Evolutionary conservation across 495 filamentous ascomycete species (phyloP).

Genomic region (Cryomyces antarcticus): DNA sequence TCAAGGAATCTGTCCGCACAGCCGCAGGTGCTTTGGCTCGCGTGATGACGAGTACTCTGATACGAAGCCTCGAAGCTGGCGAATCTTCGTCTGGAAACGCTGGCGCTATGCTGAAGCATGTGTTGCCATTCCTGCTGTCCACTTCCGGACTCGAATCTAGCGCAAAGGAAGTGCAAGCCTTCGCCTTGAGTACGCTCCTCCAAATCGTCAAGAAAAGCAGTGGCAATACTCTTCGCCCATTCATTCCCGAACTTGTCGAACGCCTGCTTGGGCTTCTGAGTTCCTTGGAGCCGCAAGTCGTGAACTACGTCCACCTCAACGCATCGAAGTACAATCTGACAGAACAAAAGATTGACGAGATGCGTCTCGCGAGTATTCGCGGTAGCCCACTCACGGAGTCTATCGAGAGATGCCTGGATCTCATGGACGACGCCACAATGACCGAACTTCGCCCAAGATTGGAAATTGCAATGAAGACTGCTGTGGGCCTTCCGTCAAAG

Average conservation of each 20-base stretch:
- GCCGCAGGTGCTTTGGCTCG: constrained; percentile 68
- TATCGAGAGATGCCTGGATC: constrained; percentile 73
- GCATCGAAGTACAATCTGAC: constrained; percentile 69
- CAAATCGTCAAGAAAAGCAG: constrained; percentile 72
- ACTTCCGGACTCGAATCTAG: constrained; percentile 70
- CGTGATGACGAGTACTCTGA: constrained; percentile 59
- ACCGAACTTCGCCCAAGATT: constrained; percentile 46
- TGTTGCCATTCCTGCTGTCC: constrained; percentile 82
- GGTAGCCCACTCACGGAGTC: constrained; percentile 85
- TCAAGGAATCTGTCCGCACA: constrained; percentile 70
- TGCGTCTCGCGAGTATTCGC: constrained; percentile 57
- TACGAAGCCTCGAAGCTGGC: constrained; percentile 66
- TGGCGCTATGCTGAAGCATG: constrained; percentile 54
- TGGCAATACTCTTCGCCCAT: constrained; percentile 49
- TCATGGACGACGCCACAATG: constrained; percentile 60
- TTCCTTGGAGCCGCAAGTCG: constrained; percentile 62
- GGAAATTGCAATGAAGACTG: constrained; percentile 59
- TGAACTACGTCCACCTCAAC: constrained; percentile 86
- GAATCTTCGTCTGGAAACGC: constrained; percentile 47
- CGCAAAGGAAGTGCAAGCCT: constrained; percentile 61
- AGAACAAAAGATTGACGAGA: constrained; percentile 68
- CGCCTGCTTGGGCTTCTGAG: constrained; percentile 63
- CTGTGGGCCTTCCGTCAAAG: constrained; percentile 80
- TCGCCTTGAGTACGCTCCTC: constrained; percentile 46
- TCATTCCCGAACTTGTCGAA: constrained; percentile 61